Evolutionary conservation across 108 stramenopile genomes (phyloP), one percentile per base, ranked within the genome.

Genomic region (Fragilaria crotonensis): DNA sequence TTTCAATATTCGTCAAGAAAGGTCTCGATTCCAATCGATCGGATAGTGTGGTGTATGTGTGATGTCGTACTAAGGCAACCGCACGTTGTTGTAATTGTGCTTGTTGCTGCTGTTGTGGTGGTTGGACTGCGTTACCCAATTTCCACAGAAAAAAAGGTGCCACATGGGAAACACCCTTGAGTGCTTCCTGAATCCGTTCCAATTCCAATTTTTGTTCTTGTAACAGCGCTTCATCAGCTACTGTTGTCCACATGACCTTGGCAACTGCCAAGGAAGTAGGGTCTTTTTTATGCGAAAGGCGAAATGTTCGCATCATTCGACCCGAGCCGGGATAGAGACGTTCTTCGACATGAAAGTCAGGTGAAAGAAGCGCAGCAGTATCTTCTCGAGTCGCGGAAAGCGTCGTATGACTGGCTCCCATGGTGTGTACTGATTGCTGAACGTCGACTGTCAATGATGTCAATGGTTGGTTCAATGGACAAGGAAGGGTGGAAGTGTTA

Each of bases 11-110:
- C 0, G 82, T 74, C 29, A 99, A 77, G 70, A 97, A 98, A n/a
- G 99, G 99, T 14, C 99, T 76, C 11, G 85, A 86, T 2, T 75
- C 87, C 25, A 97, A 67, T 19, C 99, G 89, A 76, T 96, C 95
- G 11, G 76, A 68, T 5, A 99, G 71, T 25, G 93, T 95, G 5
- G 95, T 78, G 60, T 84, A 80, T 17, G 88, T 67, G 68, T 95
- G 83, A 55, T 96, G 97, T 23, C 99, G 72, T 25, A 97, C 36
- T 33, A 99, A 59, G 66, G 83, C 69, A 0, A 87, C 60, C 25
- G 82, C 79, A 48, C 73, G 63, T 11, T 27, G 26, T 23, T 21
- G 46, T n/a, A 51, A 25, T 30, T 31, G 23, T 1, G 47, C 48
- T 19, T 22, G 25, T 49, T 29, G 48, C 3, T 3, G 54, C 11